These are phyloP conservation scores for Eucalyptus tenuipes DNA, from an alignment of 345 rosid species.

Conservation along the genomic window DNA sequence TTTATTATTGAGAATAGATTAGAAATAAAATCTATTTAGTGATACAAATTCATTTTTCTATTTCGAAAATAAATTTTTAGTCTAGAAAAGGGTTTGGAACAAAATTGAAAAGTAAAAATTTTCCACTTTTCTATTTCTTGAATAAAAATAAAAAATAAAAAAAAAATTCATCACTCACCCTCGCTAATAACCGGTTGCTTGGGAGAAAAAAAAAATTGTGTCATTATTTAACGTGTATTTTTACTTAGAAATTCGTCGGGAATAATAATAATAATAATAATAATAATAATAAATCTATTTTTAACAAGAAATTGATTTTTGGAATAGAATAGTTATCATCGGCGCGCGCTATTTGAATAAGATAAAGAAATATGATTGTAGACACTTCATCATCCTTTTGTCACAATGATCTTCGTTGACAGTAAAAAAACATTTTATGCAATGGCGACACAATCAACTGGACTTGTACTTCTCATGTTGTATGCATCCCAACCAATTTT, in stretches of 20 bases:
- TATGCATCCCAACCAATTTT: background rate
- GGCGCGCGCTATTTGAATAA: fast-evolving
- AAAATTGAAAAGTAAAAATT: too few relatives aligned
- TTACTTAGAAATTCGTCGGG: too few relatives aligned
- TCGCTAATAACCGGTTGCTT: fast-evolving
- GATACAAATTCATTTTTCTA: too few relatives aligned
- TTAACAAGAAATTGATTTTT: too few relatives aligned
- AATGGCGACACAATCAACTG: background rate
- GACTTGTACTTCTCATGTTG: background rate
- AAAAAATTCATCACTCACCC: fast-evolving
- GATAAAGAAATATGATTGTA: background rate
- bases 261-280: too few relatives aligned
- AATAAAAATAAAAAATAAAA: too few relatives aligned
- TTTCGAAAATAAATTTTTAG: fast-evolving
- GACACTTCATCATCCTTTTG: background rate
- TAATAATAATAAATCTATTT: too few relatives aligned
- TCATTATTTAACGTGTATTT: too few relatives aligned
- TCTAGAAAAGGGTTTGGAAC: too few relatives aligned
- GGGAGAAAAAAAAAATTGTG: fast-evolving
- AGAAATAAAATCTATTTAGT: too few relatives aligned
- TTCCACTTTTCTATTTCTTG: too few relatives aligned
- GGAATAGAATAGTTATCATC: fast-evolving
- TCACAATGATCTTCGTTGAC: background rate
- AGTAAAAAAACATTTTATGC: background rate
- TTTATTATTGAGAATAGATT: fast-evolving